phyloP scores from a whole-genome alignment of 1,284 basidiomycete genomes.

The Pseudozyma sp. region DNA sequence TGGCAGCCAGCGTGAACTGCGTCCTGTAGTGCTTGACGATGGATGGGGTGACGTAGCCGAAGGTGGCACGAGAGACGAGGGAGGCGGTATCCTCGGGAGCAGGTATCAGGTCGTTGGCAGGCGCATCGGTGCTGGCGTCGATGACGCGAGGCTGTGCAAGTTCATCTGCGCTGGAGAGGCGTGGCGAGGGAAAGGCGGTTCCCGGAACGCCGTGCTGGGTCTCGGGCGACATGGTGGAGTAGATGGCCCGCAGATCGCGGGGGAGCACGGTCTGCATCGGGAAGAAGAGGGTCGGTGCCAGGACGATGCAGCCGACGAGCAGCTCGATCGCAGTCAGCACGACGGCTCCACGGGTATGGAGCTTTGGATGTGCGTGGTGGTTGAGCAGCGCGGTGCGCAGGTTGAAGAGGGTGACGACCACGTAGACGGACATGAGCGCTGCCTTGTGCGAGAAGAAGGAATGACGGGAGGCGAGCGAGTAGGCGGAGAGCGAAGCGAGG shows the following conservation, averaged over 20 bases:
- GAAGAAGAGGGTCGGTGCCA: constrained; percentile 55
- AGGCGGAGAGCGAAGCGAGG: constrained; percentile 48
- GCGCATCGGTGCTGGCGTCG: constrained; percentile 5
- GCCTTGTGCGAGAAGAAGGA: constrained; percentile 63
- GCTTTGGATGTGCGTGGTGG: constrained; percentile 19
- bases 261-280: constrained; percentile 56
- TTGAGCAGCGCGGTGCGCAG: constrained; percentile 55
- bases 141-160: constrained; percentile 3
- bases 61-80: constrained; percentile 59
- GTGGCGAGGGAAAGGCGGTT: constrained; percentile 64
- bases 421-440: constrained; percentile 46
- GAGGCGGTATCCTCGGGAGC: constrained; percentile 64
- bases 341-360: constrained; percentile 26
- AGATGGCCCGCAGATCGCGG: constrained; percentile 56
- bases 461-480: constrained; percentile 40
- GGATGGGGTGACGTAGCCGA: constrained; percentile 65
- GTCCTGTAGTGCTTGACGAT: constrained; percentile 70
- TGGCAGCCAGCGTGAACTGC: constrained; percentile 70
- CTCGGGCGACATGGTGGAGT: constrained; percentile 61
- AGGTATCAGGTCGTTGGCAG: constrained; percentile 41
- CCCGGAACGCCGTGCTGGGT: constrained; percentile 51
- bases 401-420: constrained; percentile 56
- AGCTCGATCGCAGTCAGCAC: constrained; percentile 46
- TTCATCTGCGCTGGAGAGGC: constrained; percentile 17
- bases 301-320: constrained; percentile 30